Evolutionary conservation across 139 green algal species (phyloP), one percentile per base, ranked within the genome.

Genomic region (Coelastrella sp.): DNA sequence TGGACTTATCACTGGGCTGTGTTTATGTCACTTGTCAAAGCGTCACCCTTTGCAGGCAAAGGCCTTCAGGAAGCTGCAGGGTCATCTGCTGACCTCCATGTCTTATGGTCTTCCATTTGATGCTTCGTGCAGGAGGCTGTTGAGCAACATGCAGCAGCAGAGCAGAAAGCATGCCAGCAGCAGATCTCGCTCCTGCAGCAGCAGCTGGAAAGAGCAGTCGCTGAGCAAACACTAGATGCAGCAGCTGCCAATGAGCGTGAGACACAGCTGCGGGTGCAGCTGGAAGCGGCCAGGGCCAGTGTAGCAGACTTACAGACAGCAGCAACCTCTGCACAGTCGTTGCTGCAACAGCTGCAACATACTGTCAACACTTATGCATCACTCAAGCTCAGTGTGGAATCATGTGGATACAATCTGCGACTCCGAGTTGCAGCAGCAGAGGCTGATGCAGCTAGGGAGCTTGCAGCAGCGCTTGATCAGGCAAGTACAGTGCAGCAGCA

Each of bases 401-500:
- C 19, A 27, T 27, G 17, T 5, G 53, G 30, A 27, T 19, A 64
- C 6, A n/a, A 21, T 2, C 27, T 77, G 68, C 37, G 57, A 34
- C 37, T 59, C 38, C 68, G 57, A 38, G 38, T 77, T 6, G 68
- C 68, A 57, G 19, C 38, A 21, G 68, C 48, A 43, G 27, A 38
- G 62, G 30, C 30, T 1, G 40, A 3, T 40, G n/a, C 30, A 21
- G 27, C 30, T n/a, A 6, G 40, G 62, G 27, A 41, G 62, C 3
- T 69, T 27, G 27, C 62, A 43, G 71, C n/a, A 15, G 21, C 41
- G 4, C 45, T 32, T 3, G 25, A 32, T 41, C 45, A 34, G 43
- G 23, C 50, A 8, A 8, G 13, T 27, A 25, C 43, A 32, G 45
- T 80, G 72, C 72, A 80, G 48, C 72, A 62, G 45, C 45, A 80